phyloP scores from a whole-genome alignment of 1,284 basidiomycete species.

The Austroboletus olivaceoglutinosus region DNA sequence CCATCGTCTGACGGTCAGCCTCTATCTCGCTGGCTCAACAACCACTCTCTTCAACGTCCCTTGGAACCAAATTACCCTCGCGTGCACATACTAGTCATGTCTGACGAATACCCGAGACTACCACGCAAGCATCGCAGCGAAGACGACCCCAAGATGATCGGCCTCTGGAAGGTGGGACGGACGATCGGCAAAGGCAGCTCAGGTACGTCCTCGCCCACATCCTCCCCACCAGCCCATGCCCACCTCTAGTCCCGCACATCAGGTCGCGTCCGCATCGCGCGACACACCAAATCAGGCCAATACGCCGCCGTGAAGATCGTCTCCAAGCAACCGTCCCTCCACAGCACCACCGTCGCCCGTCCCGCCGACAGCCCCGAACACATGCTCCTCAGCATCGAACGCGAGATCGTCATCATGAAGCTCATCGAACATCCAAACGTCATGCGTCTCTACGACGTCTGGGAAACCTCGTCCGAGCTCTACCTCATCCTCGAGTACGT shows the following conservation, averaged over 20 bases:
- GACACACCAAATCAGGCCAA: conserved; percentile 85
- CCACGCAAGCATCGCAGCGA: conserved; percentile 36
- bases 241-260: conserved; percentile 1
- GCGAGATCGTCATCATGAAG: conserved; percentile 99
- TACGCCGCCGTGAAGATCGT: conserved; percentile 97
- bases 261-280: conserved; percentile 92
- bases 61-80: background rate
- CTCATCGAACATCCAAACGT: conserved; percentile 97
- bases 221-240: background rate
- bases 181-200: conserved; percentile 91
- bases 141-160: conserved; percentile 77
- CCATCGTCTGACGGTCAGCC: conserved; percentile 19
- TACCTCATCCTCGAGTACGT: conserved; percentile 97
- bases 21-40: background rate
- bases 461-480: conserved; percentile 90
- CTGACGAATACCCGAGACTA: conserved; percentile 31
- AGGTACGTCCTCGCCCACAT: conserved; percentile 45
- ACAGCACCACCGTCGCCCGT: conserved; percentile 56
- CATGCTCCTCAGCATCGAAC: conserved; percentile 80
- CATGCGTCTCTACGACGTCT: conserved; percentile 93
- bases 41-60: background rate
- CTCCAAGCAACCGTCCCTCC: conserved; percentile 74
- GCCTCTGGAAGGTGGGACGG: conserved; percentile 91
- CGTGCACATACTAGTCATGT: conserved; percentile 18
- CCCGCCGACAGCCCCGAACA: conserved; percentile 66